Conservation (phyloP, 179 eudicot genomes). For the Drosera spatulata region DNA sequence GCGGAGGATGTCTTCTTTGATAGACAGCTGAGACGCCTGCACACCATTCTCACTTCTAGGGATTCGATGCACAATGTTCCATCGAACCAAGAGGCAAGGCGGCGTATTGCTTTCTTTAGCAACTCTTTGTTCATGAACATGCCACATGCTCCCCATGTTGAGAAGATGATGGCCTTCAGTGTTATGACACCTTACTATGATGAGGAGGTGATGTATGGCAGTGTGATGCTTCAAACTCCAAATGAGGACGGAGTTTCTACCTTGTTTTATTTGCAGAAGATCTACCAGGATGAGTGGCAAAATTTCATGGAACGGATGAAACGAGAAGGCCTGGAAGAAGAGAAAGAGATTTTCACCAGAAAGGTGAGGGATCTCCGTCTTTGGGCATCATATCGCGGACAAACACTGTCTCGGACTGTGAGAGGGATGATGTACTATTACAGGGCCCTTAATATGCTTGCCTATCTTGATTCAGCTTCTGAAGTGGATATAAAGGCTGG, state of each 20-base stretch:
- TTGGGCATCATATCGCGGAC: slow-evolving; percentile 98
- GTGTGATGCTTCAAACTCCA: slow-evolving; percentile 46
- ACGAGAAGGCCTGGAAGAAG: slow-evolving; percentile 68
- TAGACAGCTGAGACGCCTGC: slow-evolving; percentile 68
- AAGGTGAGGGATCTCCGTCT: slow-evolving; percentile 70
- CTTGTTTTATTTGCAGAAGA: slow-evolving; percentile 86
- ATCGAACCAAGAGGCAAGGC: slow-evolving; percentile 63
- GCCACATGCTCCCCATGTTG: slow-evolving; percentile 91
- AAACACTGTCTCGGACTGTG: slow-evolving; percentile 91
- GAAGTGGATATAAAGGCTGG: slow-evolving; percentile 67
- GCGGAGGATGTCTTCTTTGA: slow-evolving; percentile 47
- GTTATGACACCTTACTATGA: slow-evolving; percentile 90
- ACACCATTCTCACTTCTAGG: slow-evolving; percentile 60
- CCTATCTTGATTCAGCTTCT: slow-evolving; percentile 84
- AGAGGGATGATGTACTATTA: slow-evolving; percentile 98
- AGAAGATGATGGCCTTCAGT: slow-evolving; percentile 91
- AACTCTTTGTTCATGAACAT: slow-evolving; percentile 96
- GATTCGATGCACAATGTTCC: slow-evolving; percentile 89
- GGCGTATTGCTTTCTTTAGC: slow-evolving; percentile 83
- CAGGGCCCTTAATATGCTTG: slow-evolving; percentile 80
- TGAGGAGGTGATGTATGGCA: slow-evolving; percentile 71
- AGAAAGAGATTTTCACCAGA: slow-evolving; percentile 41
- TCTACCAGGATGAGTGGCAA: slow-evolving; percentile 85
- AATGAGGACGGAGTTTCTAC: slow-evolving; percentile 90
- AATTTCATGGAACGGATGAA: slow-evolving; percentile 83